A percentile compares a stretch with the other conserved stretches of the same genome.
Evolutionary conservation across 2,329 filamentous ascomycete genomes (phyloP).

Genomic region (Alternaria rosae): DNA sequence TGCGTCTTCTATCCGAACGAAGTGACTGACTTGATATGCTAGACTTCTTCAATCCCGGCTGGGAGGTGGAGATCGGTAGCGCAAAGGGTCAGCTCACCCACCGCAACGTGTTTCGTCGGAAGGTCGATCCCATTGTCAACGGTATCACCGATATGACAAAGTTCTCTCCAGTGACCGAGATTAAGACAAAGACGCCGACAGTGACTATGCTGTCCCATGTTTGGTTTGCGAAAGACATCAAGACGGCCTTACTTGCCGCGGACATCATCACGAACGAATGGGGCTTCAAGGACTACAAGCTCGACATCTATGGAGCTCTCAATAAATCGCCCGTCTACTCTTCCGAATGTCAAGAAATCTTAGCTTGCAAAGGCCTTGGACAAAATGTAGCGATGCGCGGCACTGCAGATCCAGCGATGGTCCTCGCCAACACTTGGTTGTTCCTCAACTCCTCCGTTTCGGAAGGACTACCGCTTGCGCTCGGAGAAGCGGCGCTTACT

Average conservation of each 20-base stretch:
- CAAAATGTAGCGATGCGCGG: slow-evolving; percentile 62
- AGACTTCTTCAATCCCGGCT: slow-evolving; percentile 70
- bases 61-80: slow-evolving; percentile 69
- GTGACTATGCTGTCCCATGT: slow-evolving; percentile 72
- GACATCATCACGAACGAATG: slow-evolving; percentile 71
- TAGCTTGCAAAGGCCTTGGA: slow-evolving; percentile 62
- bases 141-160: slow-evolving; percentile 70
- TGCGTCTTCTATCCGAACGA: background rate
- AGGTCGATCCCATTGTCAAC: slow-evolving; percentile 71
- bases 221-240: slow-evolving; percentile 68
- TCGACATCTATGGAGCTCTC: slow-evolving; percentile 69
- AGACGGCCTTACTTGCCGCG: slow-evolving; percentile 68
- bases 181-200: slow-evolving; percentile 65
- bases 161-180: slow-evolving; percentile 66
- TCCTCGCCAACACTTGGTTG: slow-evolving; percentile 53
- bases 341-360: slow-evolving; percentile 65
- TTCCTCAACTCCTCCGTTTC: slow-evolving; percentile 65
- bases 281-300: slow-evolving; percentile 69
- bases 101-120: slow-evolving; percentile 64
- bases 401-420: slow-evolving; percentile 61
- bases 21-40: slow-evolving; percentile 40
- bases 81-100: slow-evolving; percentile 64
- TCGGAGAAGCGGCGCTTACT: slow-evolving; percentile 65
- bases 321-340: slow-evolving; percentile 69
- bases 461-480: slow-evolving; percentile 63